Conservation (phyloP, 2,329 filamentous ascomycete species). For the Gaeumannomyces tritici region DNA sequence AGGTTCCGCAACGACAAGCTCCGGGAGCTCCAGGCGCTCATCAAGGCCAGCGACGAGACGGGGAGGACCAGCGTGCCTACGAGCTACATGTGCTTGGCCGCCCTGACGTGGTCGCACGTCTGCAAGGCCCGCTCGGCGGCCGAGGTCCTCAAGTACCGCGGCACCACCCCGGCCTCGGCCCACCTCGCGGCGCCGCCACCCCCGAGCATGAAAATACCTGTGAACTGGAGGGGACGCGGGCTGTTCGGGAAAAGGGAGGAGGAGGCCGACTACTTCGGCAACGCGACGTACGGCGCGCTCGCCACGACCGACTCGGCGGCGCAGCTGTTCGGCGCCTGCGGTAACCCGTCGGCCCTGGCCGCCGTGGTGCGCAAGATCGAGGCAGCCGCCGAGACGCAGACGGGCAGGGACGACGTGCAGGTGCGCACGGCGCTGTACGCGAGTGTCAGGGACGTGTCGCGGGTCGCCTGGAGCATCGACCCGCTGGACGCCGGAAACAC, state of each 20-base stretch:
- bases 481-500: background rate
- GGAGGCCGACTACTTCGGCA: background rate
- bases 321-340: background rate
- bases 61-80: background rate
- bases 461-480: background rate
- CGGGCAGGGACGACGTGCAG: background rate
- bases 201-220: background rate
- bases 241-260: background rate
- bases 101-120: background rate
- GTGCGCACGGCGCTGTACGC: background rate
- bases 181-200: background rate
- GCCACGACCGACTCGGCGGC: background rate
- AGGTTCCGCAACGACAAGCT: background rate
- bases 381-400: background rate
- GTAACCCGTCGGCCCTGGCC: background rate
- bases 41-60: background rate
- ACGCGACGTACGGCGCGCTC: background rate
- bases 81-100: background rate
- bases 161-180: background rate
- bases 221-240: background rate
- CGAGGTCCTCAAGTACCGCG: background rate
- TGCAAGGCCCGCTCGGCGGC: background rate
- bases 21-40: background rate
- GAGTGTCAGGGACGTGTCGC: background rate
- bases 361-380: background rate